phyloP scores from a whole-genome alignment of 306 rosid species.

The Hippophae rhamnoides region DNA sequence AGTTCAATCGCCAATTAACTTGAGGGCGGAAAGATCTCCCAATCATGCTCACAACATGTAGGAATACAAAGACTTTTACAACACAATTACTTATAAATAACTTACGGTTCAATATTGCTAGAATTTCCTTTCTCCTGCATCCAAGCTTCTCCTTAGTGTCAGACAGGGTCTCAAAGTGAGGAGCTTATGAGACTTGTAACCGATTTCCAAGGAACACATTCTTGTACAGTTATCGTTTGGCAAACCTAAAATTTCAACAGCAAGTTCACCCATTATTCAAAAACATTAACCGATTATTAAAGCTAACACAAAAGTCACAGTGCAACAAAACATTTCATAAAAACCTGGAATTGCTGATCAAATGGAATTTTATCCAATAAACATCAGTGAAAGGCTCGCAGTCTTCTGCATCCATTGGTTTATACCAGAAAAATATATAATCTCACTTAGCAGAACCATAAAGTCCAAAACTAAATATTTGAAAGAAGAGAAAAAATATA shows the following conservation, averaged over 20 bases:
- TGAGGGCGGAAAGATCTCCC: too few relatives aligned
- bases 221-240: slow-evolving; percentile 72
- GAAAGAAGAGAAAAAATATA: neutral
- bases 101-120: too few relatives aligned
- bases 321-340: neutral
- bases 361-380: slow-evolving; percentile 68
- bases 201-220: slow-evolving; percentile 72
- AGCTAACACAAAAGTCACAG: neutral
- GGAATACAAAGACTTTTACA: too few relatives aligned
- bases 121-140: neutral
- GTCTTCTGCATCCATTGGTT: slow-evolving; percentile 88
- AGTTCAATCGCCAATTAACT: too few relatives aligned
- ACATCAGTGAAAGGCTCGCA: slow-evolving; percentile 84
- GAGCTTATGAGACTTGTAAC: slow-evolving; percentile 68
- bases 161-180: slow-evolving; percentile 54
- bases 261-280: neutral
- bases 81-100: too few relatives aligned
- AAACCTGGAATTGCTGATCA: slow-evolving; percentile 75
- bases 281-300: neutral
- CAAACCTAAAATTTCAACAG: slow-evolving; percentile 51
- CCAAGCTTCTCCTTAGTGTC: slow-evolving; percentile 81
- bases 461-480: neutral
- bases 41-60: neutral
- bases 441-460: neutral
- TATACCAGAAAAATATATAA: slow-evolving; percentile 37